Evolutionary conservation across 441 rosid genomes (phyloP), one percentile per base, ranked within the genome.

Genomic region (Euphorbia schlechtendalii): DNA sequence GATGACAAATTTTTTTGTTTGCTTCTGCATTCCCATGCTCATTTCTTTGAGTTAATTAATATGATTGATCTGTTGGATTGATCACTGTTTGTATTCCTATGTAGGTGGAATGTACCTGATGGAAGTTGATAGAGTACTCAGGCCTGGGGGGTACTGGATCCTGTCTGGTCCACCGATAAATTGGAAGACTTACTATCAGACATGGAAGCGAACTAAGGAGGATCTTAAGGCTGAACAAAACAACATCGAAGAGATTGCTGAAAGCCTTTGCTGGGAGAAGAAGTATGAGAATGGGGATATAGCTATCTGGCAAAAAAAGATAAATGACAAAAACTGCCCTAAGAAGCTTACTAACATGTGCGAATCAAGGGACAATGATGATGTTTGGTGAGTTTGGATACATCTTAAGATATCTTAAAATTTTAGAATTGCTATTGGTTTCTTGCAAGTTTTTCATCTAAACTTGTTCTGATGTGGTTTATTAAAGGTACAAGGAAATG

Each of bases 111-210:
- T 46, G 79, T 86, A 82, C 73, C 74, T 91, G 61, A 85, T 85
- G 92, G 97, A 91, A 81, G 90, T 91, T 30, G 97, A 91, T 75
- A 68, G 97, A 74, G 96, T 91, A 34, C 81, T 91, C 70, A 85
- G 97, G 78, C 96, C 94, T 14, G 97, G 96, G 58, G 97, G 97
- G 60, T 91, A 78, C 74, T 91, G 97, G 97, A 77, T 91, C 59
- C 77, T 91, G 69, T 91, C 96, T 61, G 97, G 96, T 5, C 97
- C 97, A 59, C 97, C 96, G 34, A 86, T 91, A 58, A 91, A 91
- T 73, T 91, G 97, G 97, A 83, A 86, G 69, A 91, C 86, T 17
- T 85, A 82, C 71, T 83, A 91, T 73, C 66, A 85, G 67, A 83
- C 92, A 20, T 91, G 97, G 97, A 80, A 86, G 69, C 83, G 96